Conservation (phyloP, 2,329 filamentous ascomycete species). For the Rhexocercosporidium sp. region DNA sequence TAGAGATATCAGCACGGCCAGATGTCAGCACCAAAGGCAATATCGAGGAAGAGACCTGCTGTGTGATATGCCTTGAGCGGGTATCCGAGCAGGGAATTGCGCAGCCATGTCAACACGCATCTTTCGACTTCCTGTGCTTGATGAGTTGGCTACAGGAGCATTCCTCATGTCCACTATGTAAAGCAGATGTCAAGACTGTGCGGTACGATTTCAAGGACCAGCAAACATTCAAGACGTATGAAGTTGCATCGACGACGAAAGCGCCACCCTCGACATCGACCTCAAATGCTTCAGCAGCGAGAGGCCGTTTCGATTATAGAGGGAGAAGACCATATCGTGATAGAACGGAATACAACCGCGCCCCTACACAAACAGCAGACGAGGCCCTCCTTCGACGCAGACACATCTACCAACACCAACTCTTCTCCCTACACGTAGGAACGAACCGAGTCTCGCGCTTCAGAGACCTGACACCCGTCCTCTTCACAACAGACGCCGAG, state of each 20-base stretch:
- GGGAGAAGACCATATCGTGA: constrained; percentile 26
- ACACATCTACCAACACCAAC: constrained; percentile 71
- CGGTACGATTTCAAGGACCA: constrained; percentile 63
- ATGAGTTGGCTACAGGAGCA: constrained; percentile 79
- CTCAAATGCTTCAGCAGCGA: constrained; percentile 6
- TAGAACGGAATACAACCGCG: constrained; percentile 20
- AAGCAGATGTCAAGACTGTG: constrained; percentile 59
- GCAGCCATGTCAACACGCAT: constrained; percentile 76
- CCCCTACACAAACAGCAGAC: constrained; percentile 28
- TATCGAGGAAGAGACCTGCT: constrained; percentile 55
- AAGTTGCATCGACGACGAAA: constrained; percentile 48
- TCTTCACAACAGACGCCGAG: constrained; percentile 67
- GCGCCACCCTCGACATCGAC: constrained; percentile 8
- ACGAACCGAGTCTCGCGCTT: constrained; percentile 80
- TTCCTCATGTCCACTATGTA: constrained; percentile 81
- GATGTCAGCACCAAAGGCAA: constrained; percentile 36
- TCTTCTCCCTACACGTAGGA: constrained; percentile 83
- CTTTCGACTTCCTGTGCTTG: constrained; percentile 87
- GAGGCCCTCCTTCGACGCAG: constrained; percentile 59
- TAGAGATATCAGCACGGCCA: constrained; percentile 45
- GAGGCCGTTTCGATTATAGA: constrained; percentile 18
- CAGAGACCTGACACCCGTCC: constrained; percentile 70
- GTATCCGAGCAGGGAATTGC: constrained; percentile 75
- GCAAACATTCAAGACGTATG: constrained; percentile 62
- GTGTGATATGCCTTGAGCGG: constrained; percentile 85